Evolutionary conservation across 371 early-diverging fungal genomes (phyloP).

Genomic region (Coemansia sp.): DNA sequence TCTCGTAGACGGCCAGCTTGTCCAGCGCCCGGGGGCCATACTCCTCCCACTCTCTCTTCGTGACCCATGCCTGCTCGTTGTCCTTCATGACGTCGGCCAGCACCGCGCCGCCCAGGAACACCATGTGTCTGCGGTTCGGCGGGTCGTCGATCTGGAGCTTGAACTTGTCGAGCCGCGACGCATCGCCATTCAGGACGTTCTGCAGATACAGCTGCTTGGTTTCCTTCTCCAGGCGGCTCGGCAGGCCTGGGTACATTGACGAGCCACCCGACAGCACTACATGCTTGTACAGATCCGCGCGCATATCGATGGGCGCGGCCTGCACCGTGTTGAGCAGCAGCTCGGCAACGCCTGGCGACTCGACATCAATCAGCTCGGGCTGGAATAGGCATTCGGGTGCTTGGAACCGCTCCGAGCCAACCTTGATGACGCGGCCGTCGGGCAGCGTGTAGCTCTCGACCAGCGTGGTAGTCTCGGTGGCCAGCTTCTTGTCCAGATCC

Average conservation of each 20-base stretch:
- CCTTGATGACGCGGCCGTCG: slow-evolving; percentile 96
- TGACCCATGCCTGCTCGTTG: slow-evolving; percentile 89
- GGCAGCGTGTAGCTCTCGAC: slow-evolving; percentile 97
- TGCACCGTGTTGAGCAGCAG: slow-evolving; percentile 89
- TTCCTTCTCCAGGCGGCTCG: slow-evolving; percentile 95
- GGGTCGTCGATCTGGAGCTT: slow-evolving; percentile 97
- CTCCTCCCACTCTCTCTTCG: slow-evolving; percentile 93
- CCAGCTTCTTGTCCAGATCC: slow-evolving; percentile 97
- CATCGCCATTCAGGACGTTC: slow-evolving; percentile 82
- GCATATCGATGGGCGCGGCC: slow-evolving; percentile 88
- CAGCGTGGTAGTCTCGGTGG: slow-evolving; percentile 93
- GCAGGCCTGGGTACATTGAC: slow-evolving; percentile 97
- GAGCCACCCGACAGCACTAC: slow-evolving; percentile 97
- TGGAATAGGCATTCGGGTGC: slow-evolving; percentile 98
- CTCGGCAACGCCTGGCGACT: slow-evolving; percentile 92
- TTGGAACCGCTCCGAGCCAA: slow-evolving; percentile 96
- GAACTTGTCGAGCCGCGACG: slow-evolving; percentile 83
- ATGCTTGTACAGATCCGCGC: slow-evolving; percentile 92
- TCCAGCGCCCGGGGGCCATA: slow-evolving; percentile 79
- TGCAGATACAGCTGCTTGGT: slow-evolving; percentile 93
- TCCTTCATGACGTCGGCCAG: slow-evolving; percentile 94
- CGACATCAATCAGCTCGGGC: slow-evolving; percentile 93
- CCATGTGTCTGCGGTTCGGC: slow-evolving; percentile 97
- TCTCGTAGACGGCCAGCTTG: slow-evolving; percentile 42
- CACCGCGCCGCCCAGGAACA: slow-evolving; percentile 97